Evolutionary conservation across 2,329 filamentous ascomycete genomes (phyloP), one percentile per base, ranked within the genome.

Genomic region (Coniochaeta pulveracea): DNA sequence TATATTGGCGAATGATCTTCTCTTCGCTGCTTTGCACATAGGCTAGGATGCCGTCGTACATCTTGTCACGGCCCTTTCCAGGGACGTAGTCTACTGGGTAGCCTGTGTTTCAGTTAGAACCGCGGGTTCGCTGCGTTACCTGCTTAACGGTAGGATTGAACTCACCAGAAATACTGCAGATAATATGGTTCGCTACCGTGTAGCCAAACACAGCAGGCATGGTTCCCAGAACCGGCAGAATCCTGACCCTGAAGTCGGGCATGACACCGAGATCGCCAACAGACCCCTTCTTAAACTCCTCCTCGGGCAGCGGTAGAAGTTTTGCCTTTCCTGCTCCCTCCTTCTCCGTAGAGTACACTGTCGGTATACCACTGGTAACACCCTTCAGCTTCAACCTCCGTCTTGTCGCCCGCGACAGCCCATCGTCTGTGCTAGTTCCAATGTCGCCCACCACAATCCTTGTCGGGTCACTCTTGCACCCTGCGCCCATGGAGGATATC

Each of bases 141-240:
- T n/a, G n/a, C n/a, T n/a, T 16, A 8, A 6, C 8, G 10, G 26
- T 3, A 25, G 10, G 5, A 30, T 7, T 19, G 6, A 3, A 16
- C 47, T 22, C 47, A 63, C 63, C 63, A 5, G 70, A 64, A 29
- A 96, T 72, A 37, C 76, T 74, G 36, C 93, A 69, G 43, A 98
- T 89, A 38, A 96, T 76, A 51, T 96, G 85, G 56, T 96, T 98
- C 4, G 91, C 91, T 7, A 84, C 75, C 0, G 81, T 83, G 36
- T 95, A 82, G 7, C 91, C 91, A 54, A 98, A 98, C 1, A 96
- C 80, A 3, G 91, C 89, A 0, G 91, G 91, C 88, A 98, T 95
- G 0, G 91, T 98, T 1, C 91, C 91, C 3, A 98, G 62, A 0
- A 98, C 91, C 0, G 91, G 91, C 7, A 98, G 59, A 37, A 98